phyloP scores from a whole-genome alignment of 495 filamentous ascomycete species.

The Trichoderma asperelloides region DNA sequence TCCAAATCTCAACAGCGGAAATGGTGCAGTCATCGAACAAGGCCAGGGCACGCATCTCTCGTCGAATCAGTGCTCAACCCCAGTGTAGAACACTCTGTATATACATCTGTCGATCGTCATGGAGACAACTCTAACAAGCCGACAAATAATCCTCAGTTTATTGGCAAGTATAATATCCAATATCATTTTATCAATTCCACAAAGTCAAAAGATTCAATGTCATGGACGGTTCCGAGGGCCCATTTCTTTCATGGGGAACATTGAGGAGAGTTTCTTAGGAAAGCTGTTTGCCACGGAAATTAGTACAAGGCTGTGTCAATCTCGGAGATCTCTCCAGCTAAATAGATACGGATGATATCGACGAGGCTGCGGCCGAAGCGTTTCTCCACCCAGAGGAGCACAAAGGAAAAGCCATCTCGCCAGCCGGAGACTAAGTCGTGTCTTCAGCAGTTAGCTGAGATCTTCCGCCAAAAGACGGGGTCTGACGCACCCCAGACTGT shows the following conservation, averaged over 20 bases:
- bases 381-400: slow-evolving; percentile 36
- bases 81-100: slow-evolving; percentile 51
- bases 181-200: slow-evolving; percentile 36
- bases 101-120: slow-evolving; percentile 53
- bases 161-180: slow-evolving; percentile 52
- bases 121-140: slow-evolving; percentile 43
- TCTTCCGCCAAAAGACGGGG: slow-evolving; percentile 44
- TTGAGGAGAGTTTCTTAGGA: slow-evolving; percentile 44
- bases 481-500: slow-evolving; percentile 34
- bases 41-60: slow-evolving; percentile 47
- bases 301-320: slow-evolving; percentile 22
- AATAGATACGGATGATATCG: slow-evolving; percentile 47
- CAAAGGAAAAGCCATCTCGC: slow-evolving; percentile 36
- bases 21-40: slow-evolving; percentile 35
- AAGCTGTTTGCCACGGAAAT: slow-evolving; percentile 33
- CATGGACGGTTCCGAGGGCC: slow-evolving; percentile 45
- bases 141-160: slow-evolving; percentile 53
- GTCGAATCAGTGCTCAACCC: slow-evolving; percentile 45
- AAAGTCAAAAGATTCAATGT: slow-evolving; percentile 33
- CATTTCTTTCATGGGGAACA: slow-evolving; percentile 49
- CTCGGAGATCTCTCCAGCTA: slow-evolving; percentile 43
- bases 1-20: slow-evolving; percentile 27
- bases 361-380: slow-evolving; percentile 46
- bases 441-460: slow-evolving; percentile 33
- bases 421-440: slow-evolving; percentile 56